phyloP scores from a whole-genome alignment of 176 grass and related monocot species.

The Phoenix dactylifera region DNA sequence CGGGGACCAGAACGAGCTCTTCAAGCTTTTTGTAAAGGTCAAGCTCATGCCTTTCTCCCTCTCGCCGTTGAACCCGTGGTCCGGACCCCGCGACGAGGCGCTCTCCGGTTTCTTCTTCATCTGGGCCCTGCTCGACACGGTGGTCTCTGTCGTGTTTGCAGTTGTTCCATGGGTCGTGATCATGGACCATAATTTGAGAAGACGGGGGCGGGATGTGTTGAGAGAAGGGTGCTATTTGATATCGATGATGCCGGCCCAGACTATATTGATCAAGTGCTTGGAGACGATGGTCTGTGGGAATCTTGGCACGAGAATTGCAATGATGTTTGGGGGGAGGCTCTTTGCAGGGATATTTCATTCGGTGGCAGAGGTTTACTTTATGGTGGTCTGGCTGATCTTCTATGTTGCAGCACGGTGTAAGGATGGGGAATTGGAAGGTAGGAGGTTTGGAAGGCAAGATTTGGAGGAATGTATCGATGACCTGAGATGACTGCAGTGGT shows the following conservation, averaged over 20 bases:
- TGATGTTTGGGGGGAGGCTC: conserved; percentile 52
- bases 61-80: conserved; percentile 44
- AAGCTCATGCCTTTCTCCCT: conserved; percentile 83
- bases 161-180: conserved; percentile 83
- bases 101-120: conserved; percentile 58
- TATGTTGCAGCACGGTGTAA: conserved; percentile 67
- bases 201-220: conserved; percentile 55
- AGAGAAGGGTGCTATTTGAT: conserved; percentile 86
- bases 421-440: conserved; percentile 42
- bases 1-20: conserved; percentile 63
- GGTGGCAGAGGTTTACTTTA: conserved; percentile 69
- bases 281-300: conserved; percentile 76
- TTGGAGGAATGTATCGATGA: conserved; percentile 62
- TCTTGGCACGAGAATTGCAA: conserved; percentile 47
- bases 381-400: conserved; percentile 90
- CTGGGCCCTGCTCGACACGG: conserved; percentile 66
- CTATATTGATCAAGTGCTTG: conserved; percentile 73
- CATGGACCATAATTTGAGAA: conserved; percentile 64
- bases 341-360: conserved; percentile 57
- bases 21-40: conserved; percentile 69
- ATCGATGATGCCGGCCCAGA: conserved; percentile 60
- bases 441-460: conserved; percentile 62
- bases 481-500: conserved; percentile 26
- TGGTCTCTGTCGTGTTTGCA: conserved; percentile 70
- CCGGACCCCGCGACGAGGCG: conserved; percentile 35